These are phyloP conservation scores for Zygosaccharomyces pseudobailii DNA, from an alignment of 1,139 yeast species.

Conservation along the genomic window DNA sequence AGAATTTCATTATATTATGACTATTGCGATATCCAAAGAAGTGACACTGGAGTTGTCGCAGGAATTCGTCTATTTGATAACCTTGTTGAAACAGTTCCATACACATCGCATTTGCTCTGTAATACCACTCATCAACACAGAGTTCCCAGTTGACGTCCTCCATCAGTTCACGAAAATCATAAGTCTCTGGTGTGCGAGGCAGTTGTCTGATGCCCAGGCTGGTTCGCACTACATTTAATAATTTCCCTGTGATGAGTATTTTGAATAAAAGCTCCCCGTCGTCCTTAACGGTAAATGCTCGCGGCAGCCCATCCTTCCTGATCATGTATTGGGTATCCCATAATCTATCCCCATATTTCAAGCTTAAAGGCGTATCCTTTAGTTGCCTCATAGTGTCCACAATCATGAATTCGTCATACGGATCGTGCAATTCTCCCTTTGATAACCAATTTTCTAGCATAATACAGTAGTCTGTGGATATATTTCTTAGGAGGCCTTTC, in stretches of 20 bases:
- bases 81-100: conserved; percentile 58
- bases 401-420: conserved; percentile 77
- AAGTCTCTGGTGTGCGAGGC: conserved; percentile 2
- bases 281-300: conserved; percentile 43
- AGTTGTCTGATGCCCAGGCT: conserved; percentile 15
- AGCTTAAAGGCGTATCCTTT: conserved; percentile 35
- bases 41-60: conserved; percentile 48
- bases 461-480: conserved; percentile 59
- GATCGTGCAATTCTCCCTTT: conserved; percentile 72
- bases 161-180: conserved; percentile 36
- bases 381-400: conserved; percentile 36
- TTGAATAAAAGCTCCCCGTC: conserved; percentile 37
- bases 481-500: conserved; percentile 47
- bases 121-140: conserved; percentile 58
- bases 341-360: conserved; percentile 60
- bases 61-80: conserved; percentile 46
- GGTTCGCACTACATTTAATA: conserved; percentile 52
- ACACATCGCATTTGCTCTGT: conserved; percentile 61
- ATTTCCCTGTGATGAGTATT: conserved; percentile 79
- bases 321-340: conserved; percentile 85
- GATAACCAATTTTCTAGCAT: conserved; percentile 78
- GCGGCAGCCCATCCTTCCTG: conserved; percentile 69
- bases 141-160: conserved; percentile 57
- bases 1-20: conserved; percentile 19
- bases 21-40: conserved; percentile 53